Base-by-base conservation (phyloP, 1,284 basidiomycete genomes). In the Rhodotorula sp. region DNA sequence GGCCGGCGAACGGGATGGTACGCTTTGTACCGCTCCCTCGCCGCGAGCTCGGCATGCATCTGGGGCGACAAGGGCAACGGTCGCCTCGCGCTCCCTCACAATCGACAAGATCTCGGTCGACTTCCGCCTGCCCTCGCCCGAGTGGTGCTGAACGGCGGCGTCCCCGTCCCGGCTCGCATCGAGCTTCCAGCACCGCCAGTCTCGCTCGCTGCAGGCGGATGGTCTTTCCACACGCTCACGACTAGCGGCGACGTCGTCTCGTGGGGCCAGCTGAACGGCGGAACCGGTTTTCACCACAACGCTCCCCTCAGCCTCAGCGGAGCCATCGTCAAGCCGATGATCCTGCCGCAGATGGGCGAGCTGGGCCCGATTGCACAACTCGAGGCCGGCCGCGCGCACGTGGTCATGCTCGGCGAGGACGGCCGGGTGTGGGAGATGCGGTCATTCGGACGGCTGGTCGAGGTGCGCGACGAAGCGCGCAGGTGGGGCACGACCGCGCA, bases 211-310 rank as follows among this genome's bases (percentile, higher is more conserved):
- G 72, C 70, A 0, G 72, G 69, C 10, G 74, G 74, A 2, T 76
- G 67, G 69, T 65, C 64, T 16, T 76, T 74, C 70, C 72, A 73
- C n/a, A 72, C 67, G 1, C 44, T 76, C 34, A 68, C 70, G 17
- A 45, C 62, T 5, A 49, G 65, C 19, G 74, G 72, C 9, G 23
- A 62, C 7, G 59, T 76, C 53, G 16, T 70, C 10, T 41, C 42
- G 9, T 76, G 74, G 74, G 74, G 74, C 0, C 67, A 66, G 25
- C 34, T 76, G 34, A 61, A 74, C 23, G 70, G 67, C 13, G 65
- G 54, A 16, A 23, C 14, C 14, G 62, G 54, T n/a, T 21, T 13
- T 1, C 21, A 19, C 10, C 61, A 64, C 34, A 41, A 56, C 13
- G 64, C 69, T 10, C 64, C 64, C 10, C 66, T 74, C 10, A 34